Evolutionary conservation across 106 monocot genomes (phyloP).

Genomic region (Posidonia australis): DNA sequence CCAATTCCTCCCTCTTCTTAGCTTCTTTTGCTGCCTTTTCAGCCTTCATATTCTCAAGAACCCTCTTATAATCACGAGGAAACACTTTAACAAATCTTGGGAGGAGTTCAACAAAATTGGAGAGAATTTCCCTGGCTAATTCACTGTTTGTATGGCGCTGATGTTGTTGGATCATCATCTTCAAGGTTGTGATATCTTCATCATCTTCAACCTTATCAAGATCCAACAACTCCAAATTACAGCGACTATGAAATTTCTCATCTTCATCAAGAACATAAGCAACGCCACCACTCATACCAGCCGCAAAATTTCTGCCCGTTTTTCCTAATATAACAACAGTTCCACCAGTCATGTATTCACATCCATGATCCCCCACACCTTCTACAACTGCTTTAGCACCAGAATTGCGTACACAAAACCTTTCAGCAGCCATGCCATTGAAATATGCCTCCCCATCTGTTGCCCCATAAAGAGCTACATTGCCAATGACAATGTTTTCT

Average conservation of each 20-base stretch:
- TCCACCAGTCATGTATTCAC: constrained; percentile 99
- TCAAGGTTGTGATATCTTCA: constrained; percentile 72
- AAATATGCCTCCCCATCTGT: constrained; percentile 96
- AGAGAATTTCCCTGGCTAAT: constrained; percentile 61
- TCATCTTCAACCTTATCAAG: constrained; percentile 80
- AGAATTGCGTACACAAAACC: constrained; percentile 94
- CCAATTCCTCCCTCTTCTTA: constrained; percentile 40
- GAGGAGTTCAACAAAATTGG: constrained; percentile 52
- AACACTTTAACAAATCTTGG: constrained; percentile 89
- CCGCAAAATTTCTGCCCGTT: constrained; percentile 97
- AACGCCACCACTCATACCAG: constrained; percentile 97
- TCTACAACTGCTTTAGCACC: constrained; percentile 97
- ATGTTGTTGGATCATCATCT: constrained; percentile 95
- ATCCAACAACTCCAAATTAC: constrained; percentile 77
- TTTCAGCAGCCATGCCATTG: constrained; percentile 98
- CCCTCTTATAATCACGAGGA: constrained; percentile 89
- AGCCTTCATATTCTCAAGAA: constrained; percentile 53
- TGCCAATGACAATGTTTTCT: constrained; percentile 97
- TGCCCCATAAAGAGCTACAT: constrained; percentile 97
- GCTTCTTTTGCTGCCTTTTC: constrained; percentile 66
- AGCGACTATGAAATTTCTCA: constrained; percentile 49
- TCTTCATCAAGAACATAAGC: constrained; percentile 89
- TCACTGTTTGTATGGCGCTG: constrained; percentile 69
- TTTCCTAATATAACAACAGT: constrained; percentile 79
- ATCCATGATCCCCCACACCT: constrained; percentile 97